These are phyloP conservation scores for Trichoderma atroviride DNA, from an alignment of 2,329 filamentous ascomycete genomes.

Conservation along the genomic window DNA sequence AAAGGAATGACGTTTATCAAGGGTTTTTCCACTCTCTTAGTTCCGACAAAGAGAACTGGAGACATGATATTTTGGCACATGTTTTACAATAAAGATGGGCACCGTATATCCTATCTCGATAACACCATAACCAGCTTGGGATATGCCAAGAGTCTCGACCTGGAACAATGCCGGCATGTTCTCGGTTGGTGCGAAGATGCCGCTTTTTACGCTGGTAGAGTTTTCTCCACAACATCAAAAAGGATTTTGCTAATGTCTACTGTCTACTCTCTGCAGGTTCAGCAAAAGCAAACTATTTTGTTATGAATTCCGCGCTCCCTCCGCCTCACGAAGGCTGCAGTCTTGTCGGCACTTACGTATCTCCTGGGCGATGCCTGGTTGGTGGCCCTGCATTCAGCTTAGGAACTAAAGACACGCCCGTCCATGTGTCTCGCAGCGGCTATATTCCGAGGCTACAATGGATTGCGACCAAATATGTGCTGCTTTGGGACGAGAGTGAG, in stretches of 20 bases:
- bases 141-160: not conserved
- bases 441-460: conserved; percentile 21
- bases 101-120: not conserved
- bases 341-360: not conserved
- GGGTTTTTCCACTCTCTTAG: not conserved
- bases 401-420: not conserved
- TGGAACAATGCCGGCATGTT: not conserved
- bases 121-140: not conserved
- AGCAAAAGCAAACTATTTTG: not conserved
- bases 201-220: not conserved
- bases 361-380: not conserved
- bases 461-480: conserved; percentile 30
- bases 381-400: not conserved
- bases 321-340: not conserved
- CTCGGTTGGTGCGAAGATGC: not conserved
- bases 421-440: not conserved
- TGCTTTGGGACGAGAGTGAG: conserved; percentile 35
- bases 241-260: not conserved
- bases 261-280: not conserved
- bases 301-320: not conserved
- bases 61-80: not conserved
- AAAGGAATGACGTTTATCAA: not conserved
- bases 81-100: not conserved
- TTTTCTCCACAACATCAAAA: not conserved
- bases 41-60: not conserved